phyloP scores from a whole-genome alignment of 371 early-diverging fungal genomes.

The Blakeslea trispora region DNA sequence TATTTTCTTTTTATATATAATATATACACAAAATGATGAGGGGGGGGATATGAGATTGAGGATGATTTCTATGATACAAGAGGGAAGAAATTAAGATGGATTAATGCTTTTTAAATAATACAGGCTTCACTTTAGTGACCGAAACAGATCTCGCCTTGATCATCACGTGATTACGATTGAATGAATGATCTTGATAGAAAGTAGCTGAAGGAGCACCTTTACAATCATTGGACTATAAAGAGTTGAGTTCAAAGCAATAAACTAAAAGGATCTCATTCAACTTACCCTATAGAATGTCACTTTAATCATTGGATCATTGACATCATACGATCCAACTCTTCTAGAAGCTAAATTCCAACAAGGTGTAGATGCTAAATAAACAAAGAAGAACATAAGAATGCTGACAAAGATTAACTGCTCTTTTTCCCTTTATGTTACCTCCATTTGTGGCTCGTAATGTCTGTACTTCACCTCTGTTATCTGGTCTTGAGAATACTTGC shows the following conservation, averaged over 20 bases:
- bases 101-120: constrained; percentile 13
- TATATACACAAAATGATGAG: no score
- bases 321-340: constrained; percentile 28
- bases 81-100: not conserved
- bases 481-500: constrained; percentile 26
- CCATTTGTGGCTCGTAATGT: constrained; percentile 19
- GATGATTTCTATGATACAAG: no score
- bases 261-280: no score
- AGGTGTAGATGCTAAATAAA: constrained; percentile 14
- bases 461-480: constrained; percentile 25
- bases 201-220: constrained; percentile 27
- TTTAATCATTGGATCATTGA: constrained; percentile 33
- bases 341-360: constrained; percentile 31
- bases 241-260: no score
- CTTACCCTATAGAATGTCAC: constrained; percentile 31
- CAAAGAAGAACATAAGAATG: not conserved
- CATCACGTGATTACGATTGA: constrained; percentile 20
- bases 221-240: constrained; percentile 27
- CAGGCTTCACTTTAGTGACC: constrained; percentile 23
- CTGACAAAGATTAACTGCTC: no score
- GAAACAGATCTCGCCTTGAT: constrained; percentile 29
- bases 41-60: no score
- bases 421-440: constrained; percentile 13
- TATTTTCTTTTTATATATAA: no score
- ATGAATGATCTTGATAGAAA: constrained; percentile 12